Percentiles rank a stretch among this genome's conserved stretches.
Conservation (phyloP, 2,329 filamentous ascomycete genomes). For the Coleophoma eucalyptorum region DNA sequence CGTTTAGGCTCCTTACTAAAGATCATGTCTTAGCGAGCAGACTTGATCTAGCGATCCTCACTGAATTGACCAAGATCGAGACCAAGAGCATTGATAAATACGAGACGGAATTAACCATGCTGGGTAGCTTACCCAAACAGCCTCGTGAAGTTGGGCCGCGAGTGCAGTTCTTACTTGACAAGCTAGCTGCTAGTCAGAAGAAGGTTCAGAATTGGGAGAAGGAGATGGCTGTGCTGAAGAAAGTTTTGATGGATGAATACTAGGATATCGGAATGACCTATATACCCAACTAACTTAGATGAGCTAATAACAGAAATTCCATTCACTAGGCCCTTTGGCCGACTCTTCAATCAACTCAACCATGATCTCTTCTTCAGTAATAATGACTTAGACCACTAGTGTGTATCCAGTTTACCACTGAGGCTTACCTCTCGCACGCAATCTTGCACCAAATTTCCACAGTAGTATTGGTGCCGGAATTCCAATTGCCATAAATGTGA, state of each 20-base stretch:
- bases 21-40: slow-evolving; percentile 72
- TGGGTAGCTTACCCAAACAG: slow-evolving; percentile 69
- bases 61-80: slow-evolving; percentile 68
- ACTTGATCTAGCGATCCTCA: slow-evolving; percentile 68
- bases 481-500: slow-evolving; percentile 46
- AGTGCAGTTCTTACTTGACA: slow-evolving; percentile 68
- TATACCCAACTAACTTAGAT: slow-evolving; percentile 14
- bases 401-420: not conserved
- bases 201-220: slow-evolving; percentile 72
- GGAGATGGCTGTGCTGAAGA: slow-evolving; percentile 70
- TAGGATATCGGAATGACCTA: slow-evolving; percentile 5
- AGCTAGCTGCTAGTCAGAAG: slow-evolving; percentile 68
- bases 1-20: slow-evolving; percentile 67
- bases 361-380: no score
- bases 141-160: slow-evolving; percentile 64
- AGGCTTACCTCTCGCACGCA: slow-evolving; percentile 17
- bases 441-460: slow-evolving; percentile 29
- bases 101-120: slow-evolving; percentile 69
- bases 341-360: no score
- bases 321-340: not conserved
- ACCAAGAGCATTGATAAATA: slow-evolving; percentile 71
- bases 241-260: slow-evolving; percentile 53
- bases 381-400: no score
- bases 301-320: not conserved
- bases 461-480: slow-evolving; percentile 39